Evolutionary conservation across 768 basidiomycete species (phyloP).

Genomic region (Trametes cinnabarina): DNA sequence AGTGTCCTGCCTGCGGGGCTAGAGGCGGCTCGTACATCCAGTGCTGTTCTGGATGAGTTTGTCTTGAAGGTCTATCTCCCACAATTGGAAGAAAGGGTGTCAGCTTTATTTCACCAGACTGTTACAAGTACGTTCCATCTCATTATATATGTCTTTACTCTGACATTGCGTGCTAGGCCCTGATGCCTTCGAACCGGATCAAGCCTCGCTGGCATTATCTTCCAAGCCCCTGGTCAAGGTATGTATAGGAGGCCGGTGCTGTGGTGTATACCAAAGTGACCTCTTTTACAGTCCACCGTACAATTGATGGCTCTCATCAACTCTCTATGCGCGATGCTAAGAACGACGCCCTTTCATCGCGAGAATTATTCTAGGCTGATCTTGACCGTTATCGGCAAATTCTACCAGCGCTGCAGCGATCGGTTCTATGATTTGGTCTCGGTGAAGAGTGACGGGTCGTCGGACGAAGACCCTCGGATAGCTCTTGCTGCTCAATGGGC

Average conservation of each 20-base stretch:
- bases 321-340: slow-evolving; percentile 87
- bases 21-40: slow-evolving; percentile 64
- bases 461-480: slow-evolving; percentile 36
- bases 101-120: slow-evolving; percentile 80
- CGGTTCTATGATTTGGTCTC: slow-evolving; percentile 76
- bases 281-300: slow-evolving; percentile 60
- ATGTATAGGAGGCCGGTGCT: neutral
- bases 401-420: slow-evolving; percentile 91
- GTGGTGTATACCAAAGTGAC: neutral
- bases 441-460: slow-evolving; percentile 28
- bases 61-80: slow-evolving; percentile 91
- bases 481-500: slow-evolving; percentile 80
- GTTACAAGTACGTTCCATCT: slow-evolving; percentile 55
- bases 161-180: slow-evolving; percentile 45
- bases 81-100: slow-evolving; percentile 92
- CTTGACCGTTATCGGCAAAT: slow-evolving; percentile 90
- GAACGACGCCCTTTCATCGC: slow-evolving; percentile 88
- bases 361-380: slow-evolving; percentile 95
- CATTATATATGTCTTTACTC: neutral
- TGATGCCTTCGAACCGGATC: slow-evolving; percentile 86
- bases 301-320: slow-evolving; percentile 88
- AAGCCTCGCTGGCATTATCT: slow-evolving; percentile 61
- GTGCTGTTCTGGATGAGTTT: slow-evolving; percentile 84
- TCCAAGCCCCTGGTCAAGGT: slow-evolving; percentile 80
- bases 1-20: slow-evolving; percentile 70